Base-by-base conservation (phyloP, 2,329 filamentous ascomycete genomes). In the Trichoderma sp. region DNA sequence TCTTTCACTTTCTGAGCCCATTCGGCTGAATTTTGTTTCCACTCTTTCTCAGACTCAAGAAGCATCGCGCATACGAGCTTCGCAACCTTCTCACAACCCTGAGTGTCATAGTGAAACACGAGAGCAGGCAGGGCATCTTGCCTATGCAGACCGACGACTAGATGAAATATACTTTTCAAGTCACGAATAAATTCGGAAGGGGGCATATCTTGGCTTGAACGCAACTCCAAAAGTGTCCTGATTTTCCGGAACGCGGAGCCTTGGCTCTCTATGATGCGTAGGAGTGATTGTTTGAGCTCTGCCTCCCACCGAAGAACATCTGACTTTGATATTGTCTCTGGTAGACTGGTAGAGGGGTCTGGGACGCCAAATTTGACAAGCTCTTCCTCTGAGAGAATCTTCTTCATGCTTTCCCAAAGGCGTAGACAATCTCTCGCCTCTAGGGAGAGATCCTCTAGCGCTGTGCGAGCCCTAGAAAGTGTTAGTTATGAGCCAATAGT, bases 101-200 rank as follows among this genome's bases (percentile, higher is more conserved):
- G 79, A 62, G 92, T 88, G 74, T 94, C 91, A 75, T 93, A 95
- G 77, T 93, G 93, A 83, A 95, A 95, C 1, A 94, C 79, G 13
- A 95, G 89, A 0, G 91, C 92, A 0, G 92, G 93, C 1, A 95
- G 83, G 0, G 90, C 91, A 70, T 88, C 86, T 70, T 89, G 87
- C 17, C 84, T 82, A 63, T 93, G 87, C 1, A 94, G 83, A 36
- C 89, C 85, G 17, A 82, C 84, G 0, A 92, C 82, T 34, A 93
- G 80, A 1, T 88, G 85, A 20, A 92, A 82, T 20, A 72, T 47
- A 26, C 28, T 61, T 17, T 50, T 23, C 20, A 43, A 15, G 20
- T 47, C 55, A 12, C 20, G 13, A 55, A 23, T 11, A 11, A 7
- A 6, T 9, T 20, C 8, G 3, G 17, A 6, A 2, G 6, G 9